These are phyloP conservation scores for Haplosporangium sp. DNA, from an alignment of 371 early-diverging fungal species.

Conservation along the genomic window DNA sequence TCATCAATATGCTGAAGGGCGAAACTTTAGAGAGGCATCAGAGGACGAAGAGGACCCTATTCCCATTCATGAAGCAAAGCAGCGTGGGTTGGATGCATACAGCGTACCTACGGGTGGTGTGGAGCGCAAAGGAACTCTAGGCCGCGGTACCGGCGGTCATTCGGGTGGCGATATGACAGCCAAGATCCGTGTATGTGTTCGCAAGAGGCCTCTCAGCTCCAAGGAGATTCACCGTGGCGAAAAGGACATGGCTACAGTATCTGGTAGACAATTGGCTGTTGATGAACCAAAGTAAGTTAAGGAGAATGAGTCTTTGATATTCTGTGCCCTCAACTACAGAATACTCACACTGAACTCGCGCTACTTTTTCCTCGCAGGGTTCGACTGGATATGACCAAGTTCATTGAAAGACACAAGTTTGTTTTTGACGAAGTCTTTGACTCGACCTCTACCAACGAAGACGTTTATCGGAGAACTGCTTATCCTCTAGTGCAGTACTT, in stretches of 20 bases:
- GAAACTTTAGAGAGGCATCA: slow-evolving; percentile 45
- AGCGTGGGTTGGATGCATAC: slow-evolving; percentile 48
- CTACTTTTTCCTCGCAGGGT: slow-evolving; percentile 58
- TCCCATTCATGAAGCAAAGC: slow-evolving; percentile 45
- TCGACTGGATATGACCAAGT: slow-evolving; percentile 95
- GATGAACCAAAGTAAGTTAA: slow-evolving; percentile 87
- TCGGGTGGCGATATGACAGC: slow-evolving; percentile 67
- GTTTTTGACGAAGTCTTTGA: slow-evolving; percentile 98
- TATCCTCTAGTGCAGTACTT: slow-evolving; percentile 94
- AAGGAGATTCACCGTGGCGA: slow-evolving; percentile 83
- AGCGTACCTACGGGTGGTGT: slow-evolving; percentile 22
- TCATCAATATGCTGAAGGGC: slow-evolving; percentile 24
- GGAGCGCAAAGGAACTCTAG: slow-evolving; percentile 21
- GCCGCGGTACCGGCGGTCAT: slow-evolving; percentile 8
- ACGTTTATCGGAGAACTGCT: slow-evolving; percentile 94
- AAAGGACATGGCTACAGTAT: slow-evolving; percentile 81
- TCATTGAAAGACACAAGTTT: slow-evolving; percentile 94
- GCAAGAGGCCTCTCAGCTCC: slow-evolving; percentile 93
- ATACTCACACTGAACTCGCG: neutral
- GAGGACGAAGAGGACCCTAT: slow-evolving; percentile 56
- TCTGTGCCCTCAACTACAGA: neutral
- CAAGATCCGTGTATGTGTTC: slow-evolving; percentile 95
- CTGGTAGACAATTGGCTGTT: slow-evolving; percentile 77
- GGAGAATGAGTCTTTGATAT: neutral
- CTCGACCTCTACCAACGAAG: slow-evolving; percentile 77